phyloP scores from a whole-genome alignment of 495 filamentous ascomycete species.

The Penicillium taxi region DNA sequence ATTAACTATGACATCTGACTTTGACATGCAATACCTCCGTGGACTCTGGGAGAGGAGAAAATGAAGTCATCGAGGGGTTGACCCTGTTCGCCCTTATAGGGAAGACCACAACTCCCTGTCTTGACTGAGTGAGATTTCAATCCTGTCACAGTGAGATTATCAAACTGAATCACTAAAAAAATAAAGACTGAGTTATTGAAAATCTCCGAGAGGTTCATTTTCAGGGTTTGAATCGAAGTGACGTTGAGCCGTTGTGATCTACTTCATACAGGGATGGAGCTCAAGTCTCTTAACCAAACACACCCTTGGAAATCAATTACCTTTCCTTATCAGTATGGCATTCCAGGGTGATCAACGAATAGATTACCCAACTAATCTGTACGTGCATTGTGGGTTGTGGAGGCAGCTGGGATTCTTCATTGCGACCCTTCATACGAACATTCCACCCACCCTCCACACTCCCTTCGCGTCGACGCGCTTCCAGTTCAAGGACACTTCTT shows the following conservation, averaged over 20 bases:
- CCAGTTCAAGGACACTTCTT: conserved; percentile 5
- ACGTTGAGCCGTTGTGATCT: conserved; percentile 9
- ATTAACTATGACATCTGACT: too few species aligned
- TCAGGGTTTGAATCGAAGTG: conserved; percentile 11
- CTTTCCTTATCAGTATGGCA: conserved; percentile 5
- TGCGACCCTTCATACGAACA: conserved; percentile 21
- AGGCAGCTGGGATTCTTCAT: conserved; percentile 22
- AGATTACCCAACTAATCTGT: too few species aligned
- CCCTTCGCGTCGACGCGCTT: conserved; percentile 26
- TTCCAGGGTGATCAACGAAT: conserved; percentile 15
- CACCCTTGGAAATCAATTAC: conserved; percentile 6
- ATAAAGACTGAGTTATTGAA: conserved; percentile 4
- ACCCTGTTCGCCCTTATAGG: too few species aligned
- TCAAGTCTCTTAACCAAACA: conserved; percentile 1
- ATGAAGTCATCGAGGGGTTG: too few species aligned
- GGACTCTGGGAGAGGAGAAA: too few species aligned
- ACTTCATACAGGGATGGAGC: conserved; percentile 13
- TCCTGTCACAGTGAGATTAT: too few species aligned
- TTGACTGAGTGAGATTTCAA: too few species aligned
- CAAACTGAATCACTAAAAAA: too few species aligned
- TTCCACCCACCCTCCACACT: conserved; percentile 29
- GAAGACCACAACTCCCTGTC: too few species aligned
- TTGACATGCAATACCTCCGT: too few species aligned
- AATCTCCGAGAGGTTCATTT: conserved; percentile 9
- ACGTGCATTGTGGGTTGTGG: conserved; percentile 6